Evolutionary conservation across 768 basidiomycete species (phyloP), one percentile per base, ranked within the genome.

Genomic region (Tremella fuciformis): DNA sequence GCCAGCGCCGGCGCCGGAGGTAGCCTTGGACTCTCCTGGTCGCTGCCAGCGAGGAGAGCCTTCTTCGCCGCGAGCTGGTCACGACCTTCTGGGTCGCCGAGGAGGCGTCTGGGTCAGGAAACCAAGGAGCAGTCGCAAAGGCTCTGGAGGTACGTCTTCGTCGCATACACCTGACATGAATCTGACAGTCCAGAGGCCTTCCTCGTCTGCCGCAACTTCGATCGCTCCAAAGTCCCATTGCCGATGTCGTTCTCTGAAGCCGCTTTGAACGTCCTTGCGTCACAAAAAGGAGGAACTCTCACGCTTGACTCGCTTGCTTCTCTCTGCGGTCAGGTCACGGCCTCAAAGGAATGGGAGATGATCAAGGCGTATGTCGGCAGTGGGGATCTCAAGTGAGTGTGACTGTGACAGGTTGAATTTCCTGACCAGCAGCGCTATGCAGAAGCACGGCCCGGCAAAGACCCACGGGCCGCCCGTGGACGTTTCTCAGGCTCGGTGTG

Each of bases 91-190:
- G 24, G 75, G 75, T 8, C 53, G 75, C n/a, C 58, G 71, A 57
- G 75, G 75, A 8, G 77, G 77, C 2, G 79, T 81, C 0, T 78
- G 78, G 65, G 74, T 80, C 26, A 62, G 78, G 19, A 81, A 81
- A 52, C 80, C 80, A 8, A 54, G 79, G 34, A 79, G 78, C 51
- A 78, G 77, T 41, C 56, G 80, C 8, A 74, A 75, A 48, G 78
- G 79, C 38, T 78, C 76, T 46, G 76, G 79, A 46, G 80, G 80
- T 79, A 42, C 57, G 79, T 66, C 11, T 40, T 19, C n/a, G 26
- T 25, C 24, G 18, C 19, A 6, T 46, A 18, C 2, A 38, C 25
- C 8, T 8, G 18, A 8, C 2, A 22, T 41, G 48, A 15, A 7
- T 55, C 26, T 62, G 29, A 39, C 34, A 13, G 29, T 1, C 29